Conservation (phyloP, 2,329 filamentous ascomycete genomes). For the Arthrobotrys sinensis region DNA sequence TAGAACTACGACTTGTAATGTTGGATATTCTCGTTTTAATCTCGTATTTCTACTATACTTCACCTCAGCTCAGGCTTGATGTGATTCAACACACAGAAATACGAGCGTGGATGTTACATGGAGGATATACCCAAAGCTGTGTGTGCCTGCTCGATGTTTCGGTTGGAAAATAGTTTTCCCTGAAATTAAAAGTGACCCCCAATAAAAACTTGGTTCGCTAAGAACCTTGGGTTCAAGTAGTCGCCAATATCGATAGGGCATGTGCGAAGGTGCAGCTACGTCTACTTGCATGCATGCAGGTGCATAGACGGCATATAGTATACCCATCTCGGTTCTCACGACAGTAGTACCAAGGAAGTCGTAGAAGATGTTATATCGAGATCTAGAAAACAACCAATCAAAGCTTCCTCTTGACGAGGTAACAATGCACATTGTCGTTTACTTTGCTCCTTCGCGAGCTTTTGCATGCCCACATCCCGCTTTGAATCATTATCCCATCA, state of each 20-base stretch:
- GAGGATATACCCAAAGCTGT: neutral
- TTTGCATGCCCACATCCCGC: slow-evolving; percentile 6
- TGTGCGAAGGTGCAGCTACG: neutral
- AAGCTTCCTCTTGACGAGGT: neutral
- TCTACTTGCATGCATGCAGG: slow-evolving; percentile 3
- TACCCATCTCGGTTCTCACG: neutral
- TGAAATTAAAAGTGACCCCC: neutral
- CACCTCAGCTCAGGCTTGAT: neutral
- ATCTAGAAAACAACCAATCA: neutral
- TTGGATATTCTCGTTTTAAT: neutral
- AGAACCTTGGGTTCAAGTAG: neutral
- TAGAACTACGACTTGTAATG: neutral
- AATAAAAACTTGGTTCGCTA: neutral
- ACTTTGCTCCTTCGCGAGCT: neutral
- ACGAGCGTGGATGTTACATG: neutral
- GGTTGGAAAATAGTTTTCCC: slow-evolving; percentile 15
- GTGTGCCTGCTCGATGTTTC: neutral
- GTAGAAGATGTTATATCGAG: neutral
- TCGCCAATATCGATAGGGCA: slow-evolving; percentile 19
- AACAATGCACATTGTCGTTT: slow-evolving; percentile 18
- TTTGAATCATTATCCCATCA: neutral
- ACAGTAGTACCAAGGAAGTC: neutral
- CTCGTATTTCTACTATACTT: neutral
- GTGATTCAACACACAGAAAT: slow-evolving; percentile 18
- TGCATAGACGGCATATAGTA: slow-evolving; percentile 3